These are phyloP conservation scores for Nakazawaea ambrosiae DNA, from an alignment of 805 yeast genomes.

Conservation along the genomic window DNA sequence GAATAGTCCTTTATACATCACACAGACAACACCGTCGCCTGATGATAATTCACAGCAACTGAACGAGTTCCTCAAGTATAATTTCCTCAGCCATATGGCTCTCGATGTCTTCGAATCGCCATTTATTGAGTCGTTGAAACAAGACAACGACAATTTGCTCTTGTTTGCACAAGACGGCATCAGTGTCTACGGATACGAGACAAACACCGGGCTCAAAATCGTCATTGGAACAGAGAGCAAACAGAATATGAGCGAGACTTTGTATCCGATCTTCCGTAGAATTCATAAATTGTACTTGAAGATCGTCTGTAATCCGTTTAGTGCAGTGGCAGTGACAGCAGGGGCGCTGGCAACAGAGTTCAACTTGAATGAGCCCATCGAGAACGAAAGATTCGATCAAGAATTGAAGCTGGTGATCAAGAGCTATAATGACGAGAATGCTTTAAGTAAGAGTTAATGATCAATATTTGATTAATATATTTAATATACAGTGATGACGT, in stretches of 20 bases:
- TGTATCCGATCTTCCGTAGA: conserved; percentile 26
- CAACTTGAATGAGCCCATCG: conserved; percentile 21
- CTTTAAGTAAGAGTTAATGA: no score
- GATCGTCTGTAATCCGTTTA: conserved; percentile 59
- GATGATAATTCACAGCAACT: conserved; percentile 13
- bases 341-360: no score
- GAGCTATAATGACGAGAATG: conserved; percentile 3
- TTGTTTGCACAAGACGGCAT: conserved; percentile 63
- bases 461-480: no score
- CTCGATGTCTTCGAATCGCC: conserved; percentile 59
- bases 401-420: conserved; percentile 14
- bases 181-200: conserved; percentile 61
- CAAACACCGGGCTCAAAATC: conserved; percentile 61
- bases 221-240: conserved; percentile 45
- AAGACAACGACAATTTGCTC: conserved; percentile 32
- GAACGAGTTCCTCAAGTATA: conserved; percentile 49
- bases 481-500: no score
- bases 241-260: conserved; percentile 19
- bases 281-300: conserved; percentile 50
- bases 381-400: conserved; percentile 22
- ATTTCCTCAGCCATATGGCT: conserved; percentile 72
- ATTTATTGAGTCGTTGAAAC: conserved; percentile 26
- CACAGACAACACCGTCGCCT: conserved; percentile 28
- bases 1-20: conserved; percentile 56
- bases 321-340: conserved; percentile 24